Evolutionary conservation across 208 protist genomes (phyloP).

Genomic region (Trypanosoma rangeli): DNA sequence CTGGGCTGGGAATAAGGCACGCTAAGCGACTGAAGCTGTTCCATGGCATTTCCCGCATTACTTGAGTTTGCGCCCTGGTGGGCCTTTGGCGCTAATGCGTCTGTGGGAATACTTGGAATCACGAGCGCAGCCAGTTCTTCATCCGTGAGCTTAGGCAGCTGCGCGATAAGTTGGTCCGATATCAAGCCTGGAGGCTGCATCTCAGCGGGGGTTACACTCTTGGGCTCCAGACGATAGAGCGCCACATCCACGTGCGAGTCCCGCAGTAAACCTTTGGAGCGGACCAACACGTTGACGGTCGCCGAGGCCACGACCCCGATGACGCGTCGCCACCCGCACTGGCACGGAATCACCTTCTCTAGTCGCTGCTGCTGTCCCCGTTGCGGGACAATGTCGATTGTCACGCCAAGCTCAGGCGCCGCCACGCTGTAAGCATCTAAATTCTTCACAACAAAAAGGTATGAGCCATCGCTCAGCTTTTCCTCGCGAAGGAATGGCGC

Average conservation of each 20-base stretch:
- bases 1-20: conserved; percentile 37
- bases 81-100: conserved; percentile 19
- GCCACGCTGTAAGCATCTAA: conserved; percentile 74
- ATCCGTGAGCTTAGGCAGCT: conserved; percentile 50
- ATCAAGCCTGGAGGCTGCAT: background rate
- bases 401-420: conserved; percentile 49
- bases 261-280: conserved; percentile 53
- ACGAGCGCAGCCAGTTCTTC: conserved; percentile 54
- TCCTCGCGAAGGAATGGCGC: conserved; percentile 45
- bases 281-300: conserved; percentile 43
- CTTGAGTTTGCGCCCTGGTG: background rate
- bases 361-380: conserved; percentile 33
- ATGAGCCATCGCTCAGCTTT: conserved; percentile 59
- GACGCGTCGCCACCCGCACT: conserved; percentile 62
- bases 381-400: conserved; percentile 40
- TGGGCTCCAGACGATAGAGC: conserved; percentile 36
- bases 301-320: conserved; percentile 48
- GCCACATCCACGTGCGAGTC: conserved; percentile 72
- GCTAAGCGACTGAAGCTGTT: conserved; percentile 44
- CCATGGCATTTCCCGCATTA: conserved; percentile 35
- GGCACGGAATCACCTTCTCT: conserved; percentile 45
- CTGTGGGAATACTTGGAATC: conserved; percentile 49
- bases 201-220: background rate
- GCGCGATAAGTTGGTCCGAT: conserved; percentile 25
- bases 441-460: conserved; percentile 73